Conservation (phyloP, 2,329 filamentous ascomycete species). For the Cercospora sp. region DNA sequence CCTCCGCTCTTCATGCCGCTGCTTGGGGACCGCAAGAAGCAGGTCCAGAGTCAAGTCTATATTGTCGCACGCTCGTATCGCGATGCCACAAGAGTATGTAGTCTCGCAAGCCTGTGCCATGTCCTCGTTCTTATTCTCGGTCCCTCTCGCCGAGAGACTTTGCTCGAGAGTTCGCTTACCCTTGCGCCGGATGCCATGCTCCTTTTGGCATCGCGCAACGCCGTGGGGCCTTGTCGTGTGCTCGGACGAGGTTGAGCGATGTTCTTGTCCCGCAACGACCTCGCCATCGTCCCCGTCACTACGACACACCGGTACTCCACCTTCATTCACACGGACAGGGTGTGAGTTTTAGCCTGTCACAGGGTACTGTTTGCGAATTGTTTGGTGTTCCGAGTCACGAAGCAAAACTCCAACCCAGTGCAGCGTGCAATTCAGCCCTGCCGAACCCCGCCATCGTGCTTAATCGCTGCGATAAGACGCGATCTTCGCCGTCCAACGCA, state of each 20-base stretch:
- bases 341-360: neutral
- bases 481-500: neutral
- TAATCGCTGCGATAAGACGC: constrained; percentile 8
- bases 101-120: neutral
- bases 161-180: neutral
- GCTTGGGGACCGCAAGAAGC: neutral
- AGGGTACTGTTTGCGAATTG: constrained; percentile 1
- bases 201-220: constrained; percentile 8
- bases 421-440: neutral
- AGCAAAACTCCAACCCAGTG: neutral
- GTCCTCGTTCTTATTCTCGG: constrained; percentile 13
- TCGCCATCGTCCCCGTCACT: neutral
- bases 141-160: neutral
- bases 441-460: neutral
- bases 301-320: neutral
- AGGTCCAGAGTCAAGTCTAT: neutral
- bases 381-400: constrained; percentile 3
- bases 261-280: neutral
- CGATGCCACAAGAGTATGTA: neutral
- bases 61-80: neutral
- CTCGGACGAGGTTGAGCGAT: neutral
- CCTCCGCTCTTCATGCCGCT: neutral
- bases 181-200: constrained; percentile 1
- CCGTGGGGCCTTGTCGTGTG: neutral
- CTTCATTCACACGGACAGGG: neutral